phyloP scores from a whole-genome alignment of 805 yeast genomes.

The Yamadazyma takamatsuzukensis region DNA sequence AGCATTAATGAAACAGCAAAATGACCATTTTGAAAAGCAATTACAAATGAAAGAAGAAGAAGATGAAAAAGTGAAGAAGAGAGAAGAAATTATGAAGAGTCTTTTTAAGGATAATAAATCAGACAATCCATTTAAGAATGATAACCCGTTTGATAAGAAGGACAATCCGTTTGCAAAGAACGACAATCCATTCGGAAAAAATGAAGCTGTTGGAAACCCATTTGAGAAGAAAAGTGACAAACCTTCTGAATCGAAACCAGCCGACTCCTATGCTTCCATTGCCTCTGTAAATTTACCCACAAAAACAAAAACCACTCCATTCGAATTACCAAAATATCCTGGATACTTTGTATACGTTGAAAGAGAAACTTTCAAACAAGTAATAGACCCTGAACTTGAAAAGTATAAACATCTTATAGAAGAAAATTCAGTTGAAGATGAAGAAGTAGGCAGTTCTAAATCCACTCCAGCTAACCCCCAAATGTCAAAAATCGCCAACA shows the following conservation, averaged over 20 bases:
- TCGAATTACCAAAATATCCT: slow-evolving; percentile 49
- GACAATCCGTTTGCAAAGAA: no score
- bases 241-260: slow-evolving; percentile 8
- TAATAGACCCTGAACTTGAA: slow-evolving; percentile 49
- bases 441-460: slow-evolving; percentile 15
- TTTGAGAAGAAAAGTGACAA: slow-evolving; percentile 11
- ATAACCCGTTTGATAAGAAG: slow-evolving; percentile 8
- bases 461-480: slow-evolving; percentile 9
- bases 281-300: slow-evolving; percentile 14
- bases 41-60: slow-evolving; percentile 38
- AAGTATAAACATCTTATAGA: slow-evolving; percentile 50
- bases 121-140: slow-evolving; percentile 39
- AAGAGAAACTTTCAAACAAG: slow-evolving; percentile 58
- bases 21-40: slow-evolving; percentile 24
- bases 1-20: slow-evolving; percentile 33
- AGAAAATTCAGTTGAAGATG: slow-evolving; percentile 36
- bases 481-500: slow-evolving; percentile 20
- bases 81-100: slow-evolving; percentile 39
- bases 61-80: slow-evolving; percentile 41
- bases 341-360: slow-evolving; percentile 73
- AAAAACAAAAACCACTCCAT: slow-evolving; percentile 3
- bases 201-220: slow-evolving; percentile 21
- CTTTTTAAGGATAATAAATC: slow-evolving; percentile 23
- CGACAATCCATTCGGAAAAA: slow-evolving; percentile 5
- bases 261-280: slow-evolving; percentile 16